These are phyloP conservation scores for Eucalyptus shirleyi DNA, from an alignment of 345 rosid species.

Conservation along the genomic window DNA sequence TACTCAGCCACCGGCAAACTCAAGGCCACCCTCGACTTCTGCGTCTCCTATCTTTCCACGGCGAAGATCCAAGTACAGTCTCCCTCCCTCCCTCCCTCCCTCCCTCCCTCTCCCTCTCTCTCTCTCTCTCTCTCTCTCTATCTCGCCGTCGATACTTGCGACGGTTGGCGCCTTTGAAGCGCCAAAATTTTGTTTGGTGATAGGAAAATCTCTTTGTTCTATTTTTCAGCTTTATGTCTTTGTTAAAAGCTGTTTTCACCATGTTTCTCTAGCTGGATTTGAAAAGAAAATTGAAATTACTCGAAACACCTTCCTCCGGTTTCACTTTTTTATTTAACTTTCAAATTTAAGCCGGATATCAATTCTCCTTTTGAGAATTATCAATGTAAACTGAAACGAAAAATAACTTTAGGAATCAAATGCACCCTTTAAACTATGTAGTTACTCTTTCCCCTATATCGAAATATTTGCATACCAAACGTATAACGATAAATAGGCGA, in stretches of 20 bases:
- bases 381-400: background rate
- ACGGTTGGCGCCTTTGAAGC: too few species aligned
- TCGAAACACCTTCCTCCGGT: background rate
- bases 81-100: too few species aligned
- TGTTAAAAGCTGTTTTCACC: background rate
- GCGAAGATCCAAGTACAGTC: constrained; percentile 27
- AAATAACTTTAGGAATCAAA: background rate
- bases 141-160: background rate
- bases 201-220: background rate
- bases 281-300: background rate
- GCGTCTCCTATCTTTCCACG: constrained; percentile 28
- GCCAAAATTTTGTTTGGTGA: background rate
- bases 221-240: background rate
- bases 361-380: too few species aligned
- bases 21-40: constrained; percentile 30
- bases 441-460: background rate
- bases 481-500: too few species aligned
- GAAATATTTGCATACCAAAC: too few species aligned
- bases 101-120: too few species aligned
- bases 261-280: background rate
- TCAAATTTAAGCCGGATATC: background rate
- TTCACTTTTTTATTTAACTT: too few species aligned
- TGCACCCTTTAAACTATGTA: background rate
- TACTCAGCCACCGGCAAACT: constrained; percentile 10
- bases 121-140: background rate